Base-by-base conservation (phyloP, 345 rosid genomes). In the Angophora floribunda region DNA sequence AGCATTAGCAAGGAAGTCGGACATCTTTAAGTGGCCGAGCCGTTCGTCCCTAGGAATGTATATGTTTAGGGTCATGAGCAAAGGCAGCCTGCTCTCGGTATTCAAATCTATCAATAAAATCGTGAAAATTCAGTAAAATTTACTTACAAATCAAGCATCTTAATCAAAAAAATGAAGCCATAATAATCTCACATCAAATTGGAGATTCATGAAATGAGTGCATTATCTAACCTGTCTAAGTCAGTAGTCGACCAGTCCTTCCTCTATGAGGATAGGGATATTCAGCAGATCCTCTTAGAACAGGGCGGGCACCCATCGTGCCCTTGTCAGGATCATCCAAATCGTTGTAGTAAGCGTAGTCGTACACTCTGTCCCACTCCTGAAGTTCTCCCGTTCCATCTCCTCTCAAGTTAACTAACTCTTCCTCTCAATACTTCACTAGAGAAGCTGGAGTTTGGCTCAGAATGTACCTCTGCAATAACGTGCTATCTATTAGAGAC, bases 211-310 rank as follows among this genome's bases (percentile, higher is more conserved):
- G 70, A 86, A 6, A 80, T 9, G 26, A 17, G 85, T 80, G 51
- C 63, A 52, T 17, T 47, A 80, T 67, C 59, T 51, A 24, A 93
- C 93, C 93, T 85, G 93, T 78, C 28, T 90, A 51, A 49, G 87
- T 50, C 12, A 90, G 90, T 13, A 88, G 28, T 79, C 94, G 88
- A 85, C 94, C 89, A 6, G 94, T 93, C 87, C 94, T 93, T 75
- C 92, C 93, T 52, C 94, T 90, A 26, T 93, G 91, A 85, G 94
- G 94, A 87, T 92, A 93, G 67, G 94, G 94, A 49, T 90, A 90
- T 45, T 92, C 87, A 30, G 87, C 4, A 30, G 95, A 92, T 24
- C 95, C 95, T 17, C 93, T 94, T 15, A 93, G 94, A 87, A 91
- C 61, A 1, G 94, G 93, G 67, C 94, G 91, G 51, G 86, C 93